Percentiles rank a stretch among this genome's conserved stretches.
These are phyloP conservation scores for Thelonectria rubi DNA, from an alignment of 2,329 filamentous ascomycete species.

Conservation along the genomic window DNA sequence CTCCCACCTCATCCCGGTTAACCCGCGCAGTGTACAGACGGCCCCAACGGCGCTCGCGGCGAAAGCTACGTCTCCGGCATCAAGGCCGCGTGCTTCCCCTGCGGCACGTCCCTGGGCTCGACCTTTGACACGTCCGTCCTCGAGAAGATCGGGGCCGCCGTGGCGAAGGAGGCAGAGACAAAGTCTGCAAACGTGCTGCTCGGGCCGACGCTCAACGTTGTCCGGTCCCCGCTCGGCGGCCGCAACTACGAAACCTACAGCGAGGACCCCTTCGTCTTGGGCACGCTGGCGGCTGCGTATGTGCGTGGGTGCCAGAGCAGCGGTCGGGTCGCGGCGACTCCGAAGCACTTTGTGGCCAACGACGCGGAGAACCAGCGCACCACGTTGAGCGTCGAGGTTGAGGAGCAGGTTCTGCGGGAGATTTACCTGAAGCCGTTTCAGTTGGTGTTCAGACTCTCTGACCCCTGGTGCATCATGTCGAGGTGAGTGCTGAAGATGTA, in stretches of 20 bases:
- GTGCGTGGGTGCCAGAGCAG: slow-evolving; percentile 54
- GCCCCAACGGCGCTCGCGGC: slow-evolving; percentile 43
- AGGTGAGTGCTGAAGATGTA: not conserved
- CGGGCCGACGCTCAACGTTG: slow-evolving; percentile 65
- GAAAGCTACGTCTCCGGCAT: slow-evolving; percentile 35
- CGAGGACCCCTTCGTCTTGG: slow-evolving; percentile 54
- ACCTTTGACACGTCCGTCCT: slow-evolving; percentile 69
- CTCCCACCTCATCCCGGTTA: not conserved
- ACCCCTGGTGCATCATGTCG: slow-evolving; percentile 59
- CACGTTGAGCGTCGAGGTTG: slow-evolving; percentile 26
- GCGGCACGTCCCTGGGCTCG: slow-evolving; percentile 56
- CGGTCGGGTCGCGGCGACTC: slow-evolving; percentile 49
- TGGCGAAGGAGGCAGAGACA: slow-evolving; percentile 58
- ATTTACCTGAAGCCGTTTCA: slow-evolving; percentile 54
- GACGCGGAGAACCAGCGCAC: slow-evolving; percentile 42
- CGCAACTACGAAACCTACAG: slow-evolving; percentile 56
- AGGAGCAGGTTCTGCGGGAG: slow-evolving; percentile 38
- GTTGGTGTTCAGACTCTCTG: slow-evolving; percentile 54
- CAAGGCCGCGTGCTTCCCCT: slow-evolving; percentile 39
- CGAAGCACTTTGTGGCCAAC: slow-evolving; percentile 56
- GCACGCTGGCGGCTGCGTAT: slow-evolving; percentile 51
- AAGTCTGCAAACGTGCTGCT: slow-evolving; percentile 77
- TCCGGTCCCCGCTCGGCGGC: slow-evolving; percentile 53
- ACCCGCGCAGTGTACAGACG: slow-evolving; percentile 29
- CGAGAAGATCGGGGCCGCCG: slow-evolving; percentile 63